phyloP scores from a whole-genome alignment of 2,329 filamentous ascomycete genomes.

The Anisogramma anomala region DNA sequence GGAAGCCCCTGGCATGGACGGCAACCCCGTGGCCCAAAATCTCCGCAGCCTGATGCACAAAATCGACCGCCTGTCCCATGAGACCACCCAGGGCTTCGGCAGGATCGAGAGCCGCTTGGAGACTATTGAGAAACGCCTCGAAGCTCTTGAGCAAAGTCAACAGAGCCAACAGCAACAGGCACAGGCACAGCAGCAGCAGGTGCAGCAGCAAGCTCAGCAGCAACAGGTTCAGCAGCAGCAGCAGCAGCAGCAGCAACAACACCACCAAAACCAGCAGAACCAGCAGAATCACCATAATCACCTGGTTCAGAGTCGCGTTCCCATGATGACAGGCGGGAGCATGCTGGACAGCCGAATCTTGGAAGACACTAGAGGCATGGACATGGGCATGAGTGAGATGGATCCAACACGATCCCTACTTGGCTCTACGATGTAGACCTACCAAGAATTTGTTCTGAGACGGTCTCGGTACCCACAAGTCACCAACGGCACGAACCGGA shows the following conservation, averaged over 20 bases:
- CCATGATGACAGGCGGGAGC: slow-evolving; percentile 15
- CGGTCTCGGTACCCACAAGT: no score
- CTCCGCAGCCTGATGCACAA: slow-evolving; percentile 48
- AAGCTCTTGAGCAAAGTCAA: slow-evolving; percentile 35
- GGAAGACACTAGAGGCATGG: slow-evolving; percentile 28
- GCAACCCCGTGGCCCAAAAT: slow-evolving; percentile 44
- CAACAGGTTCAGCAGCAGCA: slow-evolving; percentile 17
- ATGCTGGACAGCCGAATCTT: slow-evolving; percentile 21
- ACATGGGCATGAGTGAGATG: slow-evolving; percentile 29
- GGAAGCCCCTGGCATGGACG: slow-evolving; percentile 43
- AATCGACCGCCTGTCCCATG: slow-evolving; percentile 46
- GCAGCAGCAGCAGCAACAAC: slow-evolving; percentile 14
- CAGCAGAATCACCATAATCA: slow-evolving; percentile 12
- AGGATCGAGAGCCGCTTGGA: slow-evolving; percentile 40
- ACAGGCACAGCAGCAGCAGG: slow-evolving; percentile 9
- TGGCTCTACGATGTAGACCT: slow-evolving; percentile 26
- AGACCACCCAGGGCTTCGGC: slow-evolving; percentile 40
- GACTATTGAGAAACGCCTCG: slow-evolving; percentile 38
- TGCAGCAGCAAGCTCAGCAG: slow-evolving; percentile 17
- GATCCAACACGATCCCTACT: slow-evolving; percentile 24
- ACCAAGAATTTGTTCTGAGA: no score
- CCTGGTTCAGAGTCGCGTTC: slow-evolving; percentile 16
- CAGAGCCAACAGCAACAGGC: slow-evolving; percentile 11
- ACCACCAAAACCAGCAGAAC: slow-evolving; percentile 5
- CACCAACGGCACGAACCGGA: no score